Percentiles rank a stretch among this genome's conserved stretches.
These are phyloP conservation scores for Dioscorea dumetorum DNA, from an alignment of 106 monocot genomes.

Conservation along the genomic window DNA sequence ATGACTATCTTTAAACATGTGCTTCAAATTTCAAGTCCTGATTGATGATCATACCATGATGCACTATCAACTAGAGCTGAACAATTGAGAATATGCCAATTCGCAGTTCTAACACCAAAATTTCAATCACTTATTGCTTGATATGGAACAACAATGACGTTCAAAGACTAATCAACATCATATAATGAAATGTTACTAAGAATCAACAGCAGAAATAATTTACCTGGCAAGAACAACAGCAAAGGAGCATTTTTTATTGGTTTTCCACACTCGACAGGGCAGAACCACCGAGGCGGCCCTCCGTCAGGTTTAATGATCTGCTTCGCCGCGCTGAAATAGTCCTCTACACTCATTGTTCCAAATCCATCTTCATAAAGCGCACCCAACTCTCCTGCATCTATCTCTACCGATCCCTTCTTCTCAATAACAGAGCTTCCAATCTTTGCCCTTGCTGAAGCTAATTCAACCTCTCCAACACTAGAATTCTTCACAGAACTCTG, in stretches of 20 bases:
- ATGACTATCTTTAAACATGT: too few species aligned
- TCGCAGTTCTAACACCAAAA: not conserved
- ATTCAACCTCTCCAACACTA: not conserved
- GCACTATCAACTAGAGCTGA: too few species aligned
- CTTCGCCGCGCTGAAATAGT: slow-evolving; percentile 50
- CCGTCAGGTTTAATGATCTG: slow-evolving; percentile 44
- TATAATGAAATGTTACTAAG: too few species aligned
- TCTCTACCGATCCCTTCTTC: not conserved
- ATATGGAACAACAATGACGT: too few species aligned
- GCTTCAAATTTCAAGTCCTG: too few species aligned
- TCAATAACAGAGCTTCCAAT: not conserved
- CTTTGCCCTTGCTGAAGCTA: not conserved
- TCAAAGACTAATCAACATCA: too few species aligned
- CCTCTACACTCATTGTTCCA: slow-evolving; percentile 51
- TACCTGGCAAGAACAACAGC: slow-evolving; percentile 84
- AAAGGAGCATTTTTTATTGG: slow-evolving; percentile 54
- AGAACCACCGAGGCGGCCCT: slow-evolving; percentile 85
- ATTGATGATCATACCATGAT: too few species aligned
- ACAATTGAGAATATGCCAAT: too few species aligned
- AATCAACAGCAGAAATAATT: not conserved
- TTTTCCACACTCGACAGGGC: slow-evolving; percentile 64
- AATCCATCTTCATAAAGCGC: slow-evolving; percentile 82
- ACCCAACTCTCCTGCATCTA: slow-evolving; percentile 6
- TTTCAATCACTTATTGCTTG: not conserved
- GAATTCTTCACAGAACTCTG: not conserved